Evolutionary conservation across 2,329 filamentous ascomycete genomes (phyloP).

Genomic region (Lasiodiplodia hormozganensis): DNA sequence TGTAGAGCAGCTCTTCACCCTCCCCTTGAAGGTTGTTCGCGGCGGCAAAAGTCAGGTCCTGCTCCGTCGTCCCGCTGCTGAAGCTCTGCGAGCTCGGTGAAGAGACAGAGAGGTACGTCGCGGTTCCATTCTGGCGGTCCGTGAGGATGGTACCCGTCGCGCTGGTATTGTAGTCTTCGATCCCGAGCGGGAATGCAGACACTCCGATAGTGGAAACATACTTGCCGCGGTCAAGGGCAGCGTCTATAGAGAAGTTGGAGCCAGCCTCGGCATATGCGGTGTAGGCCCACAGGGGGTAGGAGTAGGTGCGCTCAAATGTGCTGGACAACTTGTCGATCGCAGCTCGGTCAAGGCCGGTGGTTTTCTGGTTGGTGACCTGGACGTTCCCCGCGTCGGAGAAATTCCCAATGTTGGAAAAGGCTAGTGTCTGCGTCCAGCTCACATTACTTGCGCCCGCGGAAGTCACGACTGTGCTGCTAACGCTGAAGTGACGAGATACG

Average conservation of each 20-base stretch:
- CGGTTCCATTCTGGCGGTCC: conserved; percentile 62
- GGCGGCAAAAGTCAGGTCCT: conserved; percentile 61
- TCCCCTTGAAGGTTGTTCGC: neutral
- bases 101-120: conserved; percentile 59
- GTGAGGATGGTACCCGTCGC: conserved; percentile 42
- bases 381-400: conserved; percentile 62
- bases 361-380: conserved; percentile 61
- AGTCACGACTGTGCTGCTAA: conserved; percentile 61
- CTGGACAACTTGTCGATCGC: conserved; percentile 36
- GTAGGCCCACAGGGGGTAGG: conserved; percentile 68
- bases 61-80: conserved; percentile 63
- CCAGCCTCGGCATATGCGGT: conserved; percentile 53
- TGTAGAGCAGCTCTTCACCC: conserved; percentile 57
- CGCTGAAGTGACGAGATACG: conserved; percentile 62
- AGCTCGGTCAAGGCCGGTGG: conserved; percentile 54
- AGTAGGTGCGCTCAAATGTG: conserved; percentile 55
- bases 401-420: conserved; percentile 62
- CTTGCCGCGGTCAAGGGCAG: conserved; percentile 58
- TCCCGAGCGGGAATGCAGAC: conserved; percentile 64
- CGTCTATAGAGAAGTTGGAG: conserved; percentile 55
- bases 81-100: conserved; percentile 51
- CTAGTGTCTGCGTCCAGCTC: conserved; percentile 66
- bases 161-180: conserved; percentile 61
- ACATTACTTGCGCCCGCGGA: conserved; percentile 51
- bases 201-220: conserved; percentile 54